Base-by-base conservation (phyloP, 202 grass and related monocot genomes). In the Setaria viridis region DNA sequence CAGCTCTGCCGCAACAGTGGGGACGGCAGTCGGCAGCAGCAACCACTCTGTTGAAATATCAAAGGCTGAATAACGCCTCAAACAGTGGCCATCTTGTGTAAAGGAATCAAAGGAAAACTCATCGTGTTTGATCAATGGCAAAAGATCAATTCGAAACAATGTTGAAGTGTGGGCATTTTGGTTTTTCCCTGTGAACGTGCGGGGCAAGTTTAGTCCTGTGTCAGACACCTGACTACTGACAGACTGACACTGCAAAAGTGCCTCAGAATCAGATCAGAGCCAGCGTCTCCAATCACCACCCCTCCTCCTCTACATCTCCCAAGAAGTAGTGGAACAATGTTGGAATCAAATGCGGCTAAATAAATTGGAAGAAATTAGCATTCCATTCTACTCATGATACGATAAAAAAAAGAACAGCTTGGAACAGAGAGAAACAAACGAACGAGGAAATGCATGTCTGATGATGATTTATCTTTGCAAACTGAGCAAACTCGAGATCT, bases 1-100 rank as follows among this genome's bases (percentile, higher is more conserved):
- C 72, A 76, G 49, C 64, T 76, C 49, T 29, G 70, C 37, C 60
- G 42, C 79, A 76, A 19, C 19, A 51, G 63, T 62, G 72, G 42
- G 29, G 14, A 62, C 71, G 33, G 43, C 42, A 25, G 25, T 25
- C 25, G 25, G 25, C 25, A 25, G 25, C 25, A 20, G 30, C 71
- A 82, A 87, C 79, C 6, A 37, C 64, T 46, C 35, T 29, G 32
- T 67, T 67, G 15, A 64, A 51, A 62, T 5, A 2, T 66, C 25
- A 5, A 30, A 33, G 53, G 51, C 12, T 2, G 29, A 35, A 74
- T 3, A 56, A 34, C 30, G 45, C 71, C 30, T 65, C 11, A 49
- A 48, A 32, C 41, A 60, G 78, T 39, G 4, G 11, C 5, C 9
- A 6, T 11, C 32, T 47, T n/a, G 2, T 54, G 43, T 33, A 37